Evolutionary conservation across 257 asterid genomes (phyloP).

Genomic region (Fraxinus pennsylvanica): DNA sequence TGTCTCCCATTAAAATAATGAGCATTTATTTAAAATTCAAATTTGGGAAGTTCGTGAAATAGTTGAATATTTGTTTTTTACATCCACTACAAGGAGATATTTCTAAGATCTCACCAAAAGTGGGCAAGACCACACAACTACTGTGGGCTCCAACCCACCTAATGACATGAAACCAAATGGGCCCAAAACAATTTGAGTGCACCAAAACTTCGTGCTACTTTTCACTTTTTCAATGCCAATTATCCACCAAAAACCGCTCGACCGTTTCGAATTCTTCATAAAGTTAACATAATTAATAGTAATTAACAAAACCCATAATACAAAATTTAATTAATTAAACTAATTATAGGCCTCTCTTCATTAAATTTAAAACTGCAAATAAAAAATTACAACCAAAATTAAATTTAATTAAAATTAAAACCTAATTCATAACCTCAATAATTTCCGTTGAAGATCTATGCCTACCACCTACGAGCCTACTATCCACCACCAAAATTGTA

Average conservation of each 20-base stretch:
- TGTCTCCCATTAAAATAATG: background rate
- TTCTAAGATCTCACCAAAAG: slow-evolving; percentile 9
- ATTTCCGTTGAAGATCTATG: slow-evolving; percentile 25
- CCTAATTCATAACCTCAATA: slow-evolving; percentile 43
- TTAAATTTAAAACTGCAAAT: background rate
- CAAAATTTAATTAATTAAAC: background rate
- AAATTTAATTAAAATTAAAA: slow-evolving; percentile 35
- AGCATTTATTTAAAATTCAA: background rate
- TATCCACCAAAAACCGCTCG: slow-evolving; percentile 49
- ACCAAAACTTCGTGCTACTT: background rate
- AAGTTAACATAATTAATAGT: background rate
- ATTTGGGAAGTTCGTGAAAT: background rate
- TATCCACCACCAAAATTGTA: slow-evolving; percentile 45
- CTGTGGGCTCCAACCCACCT: slow-evolving; percentile 64
- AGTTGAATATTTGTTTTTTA: background rate
- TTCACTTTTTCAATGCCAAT: slow-evolving; percentile 26
- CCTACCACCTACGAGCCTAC: slow-evolving; percentile 34
- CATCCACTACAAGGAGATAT: slow-evolving; percentile 23
- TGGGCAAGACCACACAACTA: slow-evolving; percentile 50
- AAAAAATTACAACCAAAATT: slow-evolving; percentile 19
- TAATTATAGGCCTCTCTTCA: background rate
- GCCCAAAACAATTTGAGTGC: slow-evolving; percentile 30
- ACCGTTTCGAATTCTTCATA: slow-evolving; percentile 42
- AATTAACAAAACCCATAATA: background rate
- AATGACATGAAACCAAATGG: slow-evolving; percentile 42